Base-by-base conservation (phyloP, 2,329 filamentous ascomycete species). In the Dactylonectria macrodidyma region DNA sequence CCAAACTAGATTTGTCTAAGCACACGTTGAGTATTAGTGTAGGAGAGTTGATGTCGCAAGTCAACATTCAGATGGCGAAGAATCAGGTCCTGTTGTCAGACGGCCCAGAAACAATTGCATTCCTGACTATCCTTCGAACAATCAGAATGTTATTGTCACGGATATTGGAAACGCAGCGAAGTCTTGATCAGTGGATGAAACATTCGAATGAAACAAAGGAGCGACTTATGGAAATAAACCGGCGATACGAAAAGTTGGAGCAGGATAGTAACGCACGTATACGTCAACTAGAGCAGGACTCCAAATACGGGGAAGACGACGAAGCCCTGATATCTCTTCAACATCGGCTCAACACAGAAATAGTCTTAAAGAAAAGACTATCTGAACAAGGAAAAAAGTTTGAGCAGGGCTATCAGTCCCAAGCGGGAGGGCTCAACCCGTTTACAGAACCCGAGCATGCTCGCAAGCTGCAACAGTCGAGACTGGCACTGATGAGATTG, bases 401-500 rank as follows among this genome's bases (percentile, higher is more conserved):
- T 9, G 14, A 16, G 8, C 36, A 41, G 36, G 36, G 11, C 36
- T 41, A 10, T 41, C 36, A 41, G 36, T 41, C 36, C 11, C 36
- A 41, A 41, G 36, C 36, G 14, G 14, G 36, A 41, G 36, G 14
- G 36, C 14, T 41, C 36, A 41, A 10, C 36, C 36, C 9, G 36
- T 46, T 46, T 14, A 19, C 41, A 46, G 41, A 46, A 46, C 19
- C n/a, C 41, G 41, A 46, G 12, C 41, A 46, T 46, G 41, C 41
- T 46, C 41, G 41, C 41, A 46, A n/a, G 12, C 41, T 46, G 41
- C 41, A 46, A 46, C 41, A 46, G 41, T 46, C 41, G 41, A 46
- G 41, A 46, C 41, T 46, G 41, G 41, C 41, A 46, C 41, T 46
- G 41, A 46, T 46, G 41, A 46, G 41, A 46, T 46, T 46, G 41